A percentile compares a stretch with the other conserved stretches of the same genome.
Conservation (phyloP, 305 asterid genomes). For the Fraxinus sp. region DNA sequence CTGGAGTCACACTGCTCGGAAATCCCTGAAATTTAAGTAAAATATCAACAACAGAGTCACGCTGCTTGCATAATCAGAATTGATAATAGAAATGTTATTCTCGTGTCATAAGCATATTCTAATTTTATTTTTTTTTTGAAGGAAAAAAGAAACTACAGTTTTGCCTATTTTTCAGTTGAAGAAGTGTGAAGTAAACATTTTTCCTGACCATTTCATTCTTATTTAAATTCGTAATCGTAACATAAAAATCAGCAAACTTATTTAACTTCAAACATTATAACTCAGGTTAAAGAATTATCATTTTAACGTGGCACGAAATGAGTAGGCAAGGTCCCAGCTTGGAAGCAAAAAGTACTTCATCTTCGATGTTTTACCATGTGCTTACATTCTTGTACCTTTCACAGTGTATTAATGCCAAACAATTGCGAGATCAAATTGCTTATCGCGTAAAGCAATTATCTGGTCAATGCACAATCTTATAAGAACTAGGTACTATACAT, state of each 20-base stretch:
- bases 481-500: neutral
- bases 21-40: constrained; percentile 62
- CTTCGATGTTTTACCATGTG: constrained; percentile 6
- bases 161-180: constrained; percentile 10
- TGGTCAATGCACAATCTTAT: neutral
- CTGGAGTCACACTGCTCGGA: constrained; percentile 87
- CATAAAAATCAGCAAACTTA: neutral
- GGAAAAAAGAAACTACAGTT: neutral
- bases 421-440: constrained; percentile 14
- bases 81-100: neutral
- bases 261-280: constrained; percentile 7
- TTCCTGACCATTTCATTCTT: constrained; percentile 5
- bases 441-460: neutral
- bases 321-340: neutral
- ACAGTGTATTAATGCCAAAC: neutral
- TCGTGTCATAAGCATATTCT: constrained; percentile 9
- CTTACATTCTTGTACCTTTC: neutral
- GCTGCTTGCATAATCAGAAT: constrained; percentile 1
- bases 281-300: constrained; percentile 2
- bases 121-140: neutral
- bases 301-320: neutral
- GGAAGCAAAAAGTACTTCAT: neutral
- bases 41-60: neutral
- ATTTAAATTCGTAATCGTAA: neutral
- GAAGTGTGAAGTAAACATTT: constrained; percentile 14